Percentiles rank a stretch among this genome's conserved stretches.
Evolutionary conservation across 805 yeast species (phyloP).

Genomic region (Kregervanrija delftensis): DNA sequence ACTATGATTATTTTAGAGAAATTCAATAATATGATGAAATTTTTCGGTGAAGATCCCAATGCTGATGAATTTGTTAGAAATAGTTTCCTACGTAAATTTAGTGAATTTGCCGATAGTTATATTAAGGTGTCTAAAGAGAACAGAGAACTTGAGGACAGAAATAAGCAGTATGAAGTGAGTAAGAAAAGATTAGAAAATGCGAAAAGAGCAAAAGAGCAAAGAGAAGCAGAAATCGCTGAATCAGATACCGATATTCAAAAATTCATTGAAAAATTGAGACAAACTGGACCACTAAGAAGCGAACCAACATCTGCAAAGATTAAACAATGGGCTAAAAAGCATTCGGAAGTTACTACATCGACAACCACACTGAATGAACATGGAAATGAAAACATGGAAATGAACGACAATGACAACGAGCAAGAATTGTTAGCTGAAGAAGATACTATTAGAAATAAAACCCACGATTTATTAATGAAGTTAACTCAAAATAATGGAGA

Average conservation of each 20-base stretch:
- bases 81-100: constrained; percentile 70
- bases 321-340: constrained; percentile 68
- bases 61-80: constrained; percentile 58
- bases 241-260: constrained; percentile 64
- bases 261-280: constrained; percentile 76
- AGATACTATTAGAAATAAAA: constrained; percentile 19
- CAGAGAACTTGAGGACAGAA: constrained; percentile 74
- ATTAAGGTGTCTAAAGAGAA: constrained; percentile 77
- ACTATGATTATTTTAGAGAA: constrained; percentile 55
- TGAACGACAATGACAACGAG: neutral
- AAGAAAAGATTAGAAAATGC: constrained; percentile 50
- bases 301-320: constrained; percentile 78
- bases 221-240: constrained; percentile 33
- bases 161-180: constrained; percentile 66
- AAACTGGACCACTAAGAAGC: constrained; percentile 72
- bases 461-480: constrained; percentile 23
- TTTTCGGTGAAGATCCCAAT: constrained; percentile 82
- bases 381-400: too few relatives aligned
- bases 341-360: constrained; percentile 16
- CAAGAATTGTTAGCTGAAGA: constrained; percentile 8
- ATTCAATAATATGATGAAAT: constrained; percentile 65
- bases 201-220: constrained; percentile 30
- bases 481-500: constrained; percentile 14
- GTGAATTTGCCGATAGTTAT: constrained; percentile 73
- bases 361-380: too few relatives aligned